Evolutionary conservation across 2,329 filamentous ascomycete species (phyloP).

Genomic region (Curvularia verruculosa): DNA sequence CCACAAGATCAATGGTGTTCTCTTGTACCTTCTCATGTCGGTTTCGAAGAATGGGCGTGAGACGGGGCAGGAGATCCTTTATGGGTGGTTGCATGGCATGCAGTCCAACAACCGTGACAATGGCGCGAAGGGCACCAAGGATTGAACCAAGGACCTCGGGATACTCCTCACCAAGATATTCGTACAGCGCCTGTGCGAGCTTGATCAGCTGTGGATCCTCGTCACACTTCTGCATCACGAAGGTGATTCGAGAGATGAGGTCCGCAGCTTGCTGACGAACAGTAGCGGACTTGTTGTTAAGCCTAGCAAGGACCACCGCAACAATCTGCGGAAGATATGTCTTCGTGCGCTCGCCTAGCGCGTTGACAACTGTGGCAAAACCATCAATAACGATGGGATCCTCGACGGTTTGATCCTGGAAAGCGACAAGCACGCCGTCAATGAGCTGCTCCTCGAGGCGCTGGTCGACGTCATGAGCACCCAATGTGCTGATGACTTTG

Average conservation of each 20-base stretch:
- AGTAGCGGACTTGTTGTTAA: constrained; percentile 97
- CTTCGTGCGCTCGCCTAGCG: constrained; percentile 90
- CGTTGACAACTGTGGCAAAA: constrained; percentile 96
- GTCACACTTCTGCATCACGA: constrained; percentile 98
- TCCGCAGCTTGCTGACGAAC: constrained; percentile 97
- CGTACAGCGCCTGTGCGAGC: constrained; percentile 91
- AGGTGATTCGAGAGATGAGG: constrained; percentile 93
- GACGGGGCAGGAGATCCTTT: constrained; percentile 89
- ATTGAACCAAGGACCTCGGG: constrained; percentile 97
- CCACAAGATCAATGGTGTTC: constrained; percentile 97
- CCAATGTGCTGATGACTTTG: constrained; percentile 91
- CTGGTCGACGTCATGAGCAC: constrained; percentile 91
- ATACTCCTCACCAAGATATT: constrained; percentile 98
- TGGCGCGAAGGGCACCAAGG: constrained; percentile 89
- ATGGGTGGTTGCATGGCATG: constrained; percentile 98
- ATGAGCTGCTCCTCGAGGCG: constrained; percentile 91
- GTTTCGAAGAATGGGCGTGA: constrained; percentile 98
- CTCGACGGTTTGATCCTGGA: constrained; percentile 97
- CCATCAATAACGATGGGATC: constrained; percentile 96
- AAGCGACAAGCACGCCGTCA: constrained; percentile 92
- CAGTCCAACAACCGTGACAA: constrained; percentile 97
- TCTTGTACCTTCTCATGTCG: constrained; percentile 99
- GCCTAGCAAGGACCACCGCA: constrained; percentile 90
- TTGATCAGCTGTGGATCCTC: constrained; percentile 97
- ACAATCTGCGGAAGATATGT: constrained; percentile 96